These are phyloP conservation scores for Phaffia australis DNA, from an alignment of 768 basidiomycete genomes.

Conservation along the genomic window DNA sequence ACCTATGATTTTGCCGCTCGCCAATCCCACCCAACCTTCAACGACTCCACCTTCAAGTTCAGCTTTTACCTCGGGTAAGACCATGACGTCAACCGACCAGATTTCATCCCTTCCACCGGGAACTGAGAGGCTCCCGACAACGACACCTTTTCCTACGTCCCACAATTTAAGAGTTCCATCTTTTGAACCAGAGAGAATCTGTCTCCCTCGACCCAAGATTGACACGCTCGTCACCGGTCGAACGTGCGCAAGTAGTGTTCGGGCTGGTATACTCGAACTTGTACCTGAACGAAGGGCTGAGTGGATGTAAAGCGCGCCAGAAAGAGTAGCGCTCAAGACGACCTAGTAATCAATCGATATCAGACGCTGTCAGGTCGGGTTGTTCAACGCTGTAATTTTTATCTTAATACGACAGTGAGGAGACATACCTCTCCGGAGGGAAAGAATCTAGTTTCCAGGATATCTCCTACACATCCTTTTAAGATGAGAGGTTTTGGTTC, in stretches of 20 bases:
- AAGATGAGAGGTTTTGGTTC: constrained; percentile 6
- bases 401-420: not conserved
- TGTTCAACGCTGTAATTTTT: not conserved
- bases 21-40: constrained; percentile 8
- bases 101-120: constrained; percentile 2
- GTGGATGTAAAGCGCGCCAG: constrained; percentile 57
- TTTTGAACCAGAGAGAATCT: constrained; percentile 55
- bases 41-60: not conserved
- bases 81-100: not conserved
- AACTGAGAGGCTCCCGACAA: constrained; percentile 2
- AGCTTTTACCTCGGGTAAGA: not conserved
- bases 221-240: constrained; percentile 53
- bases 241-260: constrained; percentile 56
- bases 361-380: not conserved
- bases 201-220: constrained; percentile 57
- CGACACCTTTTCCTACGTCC: constrained; percentile 51
- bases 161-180: constrained; percentile 62
- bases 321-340: constrained; percentile 56
- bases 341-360: constrained; percentile 40
- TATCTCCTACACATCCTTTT: constrained; percentile 17
- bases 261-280: constrained; percentile 38
- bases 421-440: constrained; percentile 11
- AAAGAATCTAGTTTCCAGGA: constrained; percentile 10
- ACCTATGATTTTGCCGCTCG: constrained; percentile 5
- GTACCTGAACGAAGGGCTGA: constrained; percentile 45